A percentile compares a stretch with the other conserved stretches of the same genome.
Conservation (phyloP, 2,329 filamentous ascomycete species). For the Helotiales sp. region DNA sequence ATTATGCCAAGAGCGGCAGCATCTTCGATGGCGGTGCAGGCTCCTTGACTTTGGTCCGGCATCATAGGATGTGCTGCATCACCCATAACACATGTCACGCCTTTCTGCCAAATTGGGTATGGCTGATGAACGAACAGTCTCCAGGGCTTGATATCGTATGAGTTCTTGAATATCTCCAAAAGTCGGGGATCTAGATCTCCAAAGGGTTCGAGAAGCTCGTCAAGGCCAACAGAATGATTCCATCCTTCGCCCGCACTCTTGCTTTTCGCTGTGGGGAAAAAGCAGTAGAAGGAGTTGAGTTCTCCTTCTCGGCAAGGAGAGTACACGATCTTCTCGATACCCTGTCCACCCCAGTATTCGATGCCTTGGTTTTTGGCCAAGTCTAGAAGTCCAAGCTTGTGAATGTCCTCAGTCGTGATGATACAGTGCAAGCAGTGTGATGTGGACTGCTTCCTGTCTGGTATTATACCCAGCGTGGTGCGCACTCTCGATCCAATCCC, state of each 20-base stretch:
- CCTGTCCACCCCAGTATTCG: conserved; percentile 39
- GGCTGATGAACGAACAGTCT: conserved; percentile 61
- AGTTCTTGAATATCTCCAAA: conserved; percentile 28
- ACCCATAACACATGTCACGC: conserved; percentile 57
- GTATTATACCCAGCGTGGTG: conserved; percentile 53
- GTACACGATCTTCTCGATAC: conserved; percentile 42
- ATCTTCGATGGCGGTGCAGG: conserved; percentile 43
- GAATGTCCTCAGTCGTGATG: conserved; percentile 31
- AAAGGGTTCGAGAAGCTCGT: conserved; percentile 61
- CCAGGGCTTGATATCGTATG: conserved; percentile 34
- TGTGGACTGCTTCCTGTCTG: conserved; percentile 36
- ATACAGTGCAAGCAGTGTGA: conserved; percentile 41
- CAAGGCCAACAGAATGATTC: conserved; percentile 40
- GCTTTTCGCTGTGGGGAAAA: conserved; percentile 33
- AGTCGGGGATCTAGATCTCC: conserved; percentile 52
- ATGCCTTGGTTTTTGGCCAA: conserved; percentile 28
- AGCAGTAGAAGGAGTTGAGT: conserved; percentile 42
- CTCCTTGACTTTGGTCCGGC: conserved; percentile 66
- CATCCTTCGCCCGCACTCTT: conserved; percentile 31
- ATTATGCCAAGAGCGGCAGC: conserved; percentile 40
- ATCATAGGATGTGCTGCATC: conserved; percentile 71
- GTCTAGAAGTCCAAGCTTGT: conserved; percentile 26
- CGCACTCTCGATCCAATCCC: conserved; percentile 66
- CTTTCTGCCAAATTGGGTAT: conserved; percentile 57
- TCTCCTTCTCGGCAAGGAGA: conserved; percentile 40